These are phyloP conservation scores for Fusarium graminum DNA, from an alignment of 2,329 filamentous ascomycete genomes.

Conservation along the genomic window DNA sequence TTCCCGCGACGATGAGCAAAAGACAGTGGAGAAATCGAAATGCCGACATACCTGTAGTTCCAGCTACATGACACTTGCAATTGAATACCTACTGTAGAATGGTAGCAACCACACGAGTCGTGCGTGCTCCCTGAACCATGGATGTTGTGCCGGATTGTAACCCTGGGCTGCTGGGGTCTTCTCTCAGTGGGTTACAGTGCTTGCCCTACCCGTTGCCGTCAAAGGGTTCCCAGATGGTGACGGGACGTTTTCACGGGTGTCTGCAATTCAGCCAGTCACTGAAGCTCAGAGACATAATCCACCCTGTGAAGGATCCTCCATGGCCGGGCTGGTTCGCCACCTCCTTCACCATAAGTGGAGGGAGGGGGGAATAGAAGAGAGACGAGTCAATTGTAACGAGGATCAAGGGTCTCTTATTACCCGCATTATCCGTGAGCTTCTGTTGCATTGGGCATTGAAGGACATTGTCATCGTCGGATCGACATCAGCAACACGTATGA, in stretches of 20 bases:
- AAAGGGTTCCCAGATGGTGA: slow-evolving; percentile 10
- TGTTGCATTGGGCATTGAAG: neutral
- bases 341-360: neutral
- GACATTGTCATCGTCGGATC: slow-evolving; percentile 22
- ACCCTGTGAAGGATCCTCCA: neutral
- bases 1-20: neutral
- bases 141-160: neutral
- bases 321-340: too few species aligned
- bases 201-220: slow-evolving; percentile 27
- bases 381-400: neutral
- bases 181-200: slow-evolving; percentile 12
- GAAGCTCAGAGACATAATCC: slow-evolving; percentile 26
- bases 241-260: slow-evolving; percentile 16
- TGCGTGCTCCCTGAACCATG: neutral
- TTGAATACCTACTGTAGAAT: too few species aligned
- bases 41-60: slow-evolving; percentile 25
- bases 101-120: neutral
- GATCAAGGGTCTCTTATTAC: slow-evolving; percentile 4
- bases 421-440: neutral
- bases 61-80: slow-evolving; percentile 6
- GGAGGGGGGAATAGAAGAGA: neutral
- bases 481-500: slow-evolving; percentile 16
- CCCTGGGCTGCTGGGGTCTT: neutral
- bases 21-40: neutral
- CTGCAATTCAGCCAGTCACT: slow-evolving; percentile 21